These are phyloP conservation scores for Phytophthora boehmeriae DNA, from an alignment of 352 stramenopile genomes.

Conservation along the genomic window DNA sequence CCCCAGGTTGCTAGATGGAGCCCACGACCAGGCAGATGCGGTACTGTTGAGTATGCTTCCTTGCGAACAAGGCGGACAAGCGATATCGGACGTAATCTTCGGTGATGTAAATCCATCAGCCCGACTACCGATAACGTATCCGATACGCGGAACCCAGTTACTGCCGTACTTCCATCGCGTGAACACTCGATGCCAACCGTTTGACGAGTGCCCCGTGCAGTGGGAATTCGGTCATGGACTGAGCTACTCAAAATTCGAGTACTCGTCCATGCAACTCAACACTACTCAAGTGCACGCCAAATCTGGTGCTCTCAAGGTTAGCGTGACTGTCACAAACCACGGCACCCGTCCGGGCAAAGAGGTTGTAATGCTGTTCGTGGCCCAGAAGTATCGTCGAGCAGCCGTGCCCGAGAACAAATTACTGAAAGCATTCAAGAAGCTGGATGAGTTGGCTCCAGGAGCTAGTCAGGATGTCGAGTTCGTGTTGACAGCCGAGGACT, in stretches of 20 bases:
- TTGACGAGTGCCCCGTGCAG: conserved; percentile 56
- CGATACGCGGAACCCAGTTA: conserved; percentile 41
- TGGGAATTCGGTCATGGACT: conserved; percentile 74
- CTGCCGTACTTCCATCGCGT: conserved; percentile 77
- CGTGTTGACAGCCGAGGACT: conserved; percentile 45
- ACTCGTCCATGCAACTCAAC: conserved; percentile 58
- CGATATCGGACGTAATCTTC: conserved; percentile 70
- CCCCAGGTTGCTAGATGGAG: conserved; percentile 56
- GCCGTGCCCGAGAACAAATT: conserved; percentile 75
- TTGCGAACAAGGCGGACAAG: conserved; percentile 80
- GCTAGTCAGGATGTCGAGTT: conserved; percentile 49
- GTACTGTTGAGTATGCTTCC: conserved; percentile 77
- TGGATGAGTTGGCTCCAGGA: conserved; percentile 39
- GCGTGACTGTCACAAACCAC: conserved; percentile 70
- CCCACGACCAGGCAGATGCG: conserved; percentile 51
- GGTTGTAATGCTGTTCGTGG: conserved; percentile 74
- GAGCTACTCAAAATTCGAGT: conserved; percentile 71
- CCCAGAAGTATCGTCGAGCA: conserved; percentile 52
- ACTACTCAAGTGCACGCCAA: conserved; percentile 36
- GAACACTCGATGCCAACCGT: conserved; percentile 62
- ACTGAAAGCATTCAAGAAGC: conserved; percentile 79
- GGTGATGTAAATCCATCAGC: conserved; percentile 74
- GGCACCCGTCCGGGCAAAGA: conserved; percentile 56
- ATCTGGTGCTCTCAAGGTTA: conserved; percentile 39
- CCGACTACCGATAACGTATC: conserved; percentile 83